Evolutionary conservation across 164 flowering plant genomes (phyloP).

Genomic region (Kingdonia uniflora): DNA sequence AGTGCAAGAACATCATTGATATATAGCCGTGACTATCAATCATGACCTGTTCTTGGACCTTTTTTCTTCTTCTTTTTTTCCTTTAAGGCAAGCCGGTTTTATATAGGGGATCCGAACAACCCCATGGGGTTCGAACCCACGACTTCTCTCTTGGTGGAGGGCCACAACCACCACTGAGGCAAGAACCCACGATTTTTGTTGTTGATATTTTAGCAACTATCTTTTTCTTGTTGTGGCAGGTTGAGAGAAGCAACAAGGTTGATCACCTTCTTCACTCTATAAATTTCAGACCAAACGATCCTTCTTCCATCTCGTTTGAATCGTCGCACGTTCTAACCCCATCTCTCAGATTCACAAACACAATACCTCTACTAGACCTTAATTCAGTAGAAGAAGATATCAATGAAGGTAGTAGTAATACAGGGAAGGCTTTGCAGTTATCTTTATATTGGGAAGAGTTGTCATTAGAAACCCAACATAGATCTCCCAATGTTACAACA

Average conservation of each 20-base stretch:
- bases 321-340: conserved; percentile 1
- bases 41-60: background rate
- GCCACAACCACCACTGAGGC: no score
- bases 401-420: conserved; percentile 6
- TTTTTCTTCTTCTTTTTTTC: no score
- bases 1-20: no score
- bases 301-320: conserved; percentile 3
- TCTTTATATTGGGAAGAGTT: background rate
- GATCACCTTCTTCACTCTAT: background rate
- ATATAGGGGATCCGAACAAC: no score
- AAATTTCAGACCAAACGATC: conserved; percentile 7
- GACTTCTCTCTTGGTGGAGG: no score
- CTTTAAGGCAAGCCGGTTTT: no score
- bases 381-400: conserved; percentile 11
- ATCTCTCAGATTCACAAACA: conserved; percentile 4
- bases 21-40: background rate
- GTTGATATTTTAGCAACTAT: background rate
- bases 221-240: conserved; percentile 16
- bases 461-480: background rate
- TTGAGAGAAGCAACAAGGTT: conserved; percentile 11
- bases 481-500: conserved; percentile 1
- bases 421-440: conserved; percentile 1
- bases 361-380: conserved; percentile 9
- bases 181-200: no score
- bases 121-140: no score